Evolutionary conservation across 2,329 filamentous ascomycete genomes (phyloP), one percentile per base, ranked within the genome.

Genomic region (Arthrobotrys musiformis): DNA sequence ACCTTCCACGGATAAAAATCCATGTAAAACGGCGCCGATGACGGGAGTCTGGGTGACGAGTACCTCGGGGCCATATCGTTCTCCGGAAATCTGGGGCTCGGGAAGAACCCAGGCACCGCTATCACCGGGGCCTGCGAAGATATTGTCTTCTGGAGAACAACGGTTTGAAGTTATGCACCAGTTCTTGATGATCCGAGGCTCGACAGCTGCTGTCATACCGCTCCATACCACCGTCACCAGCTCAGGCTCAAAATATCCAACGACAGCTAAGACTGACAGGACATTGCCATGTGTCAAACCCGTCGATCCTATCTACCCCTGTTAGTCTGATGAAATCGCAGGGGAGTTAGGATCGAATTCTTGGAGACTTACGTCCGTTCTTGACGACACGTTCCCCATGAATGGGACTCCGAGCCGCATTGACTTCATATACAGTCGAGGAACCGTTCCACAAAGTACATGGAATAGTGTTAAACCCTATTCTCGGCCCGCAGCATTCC

Each of bases 101-200:
- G 64, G 48, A 17, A 76, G 40, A 50, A 76, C 52, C 72, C 72
- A 76, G 13, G 72, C 72, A 22, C 72, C 72, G 64, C 72, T 76
- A 17, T 76, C 72, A 11, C 72, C 72, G 1, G 64, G 64, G 1
- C 46, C 60, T 5, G 72, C 72, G 22, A 76, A 76, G 48, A 76
- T 28, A 11, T 17, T 46, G 56, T 66, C 40, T 15, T 68, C 37
- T 26, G n/a, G 24, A 28, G 9, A 9, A 35, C 35, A 17, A 24
- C 33, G 58, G 22, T 35, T 42, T 19, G 56, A 62, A 3, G 72
- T 76, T 40, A 76, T 60, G 17, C 72, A 76, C 72, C 72, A 76
- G 17, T 70, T 76, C 33, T 54, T 60, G 22, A 76, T 33, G 15
- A 76, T 70, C 15, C 63, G 64, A 19, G 72, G 72, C 22, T 52